phyloP scores from a whole-genome alignment of 2,329 filamentous ascomycete genomes.

The Exophiala aquamarina region DNA sequence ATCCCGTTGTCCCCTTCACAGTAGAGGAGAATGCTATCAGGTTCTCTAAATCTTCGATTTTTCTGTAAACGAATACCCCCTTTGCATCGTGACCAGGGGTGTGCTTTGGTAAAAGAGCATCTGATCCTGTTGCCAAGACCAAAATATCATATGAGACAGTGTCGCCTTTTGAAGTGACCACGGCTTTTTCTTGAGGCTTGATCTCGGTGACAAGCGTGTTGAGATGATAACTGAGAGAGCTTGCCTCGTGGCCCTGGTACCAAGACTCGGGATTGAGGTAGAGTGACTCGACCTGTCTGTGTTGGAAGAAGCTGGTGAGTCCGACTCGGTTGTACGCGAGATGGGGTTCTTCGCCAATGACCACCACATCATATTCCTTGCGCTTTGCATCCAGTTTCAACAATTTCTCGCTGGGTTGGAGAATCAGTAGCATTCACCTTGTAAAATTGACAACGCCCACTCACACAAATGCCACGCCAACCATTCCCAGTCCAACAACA shows the following conservation, averaged over 20 bases:
- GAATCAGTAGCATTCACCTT: background rate
- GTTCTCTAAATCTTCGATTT: constrained; percentile 74
- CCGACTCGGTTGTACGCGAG: constrained; percentile 90
- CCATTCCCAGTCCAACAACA: constrained; percentile 88
- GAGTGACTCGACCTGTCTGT: constrained; percentile 80
- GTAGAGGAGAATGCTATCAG: constrained; percentile 71
- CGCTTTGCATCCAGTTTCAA: constrained; percentile 77
- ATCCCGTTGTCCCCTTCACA: constrained; percentile 67
- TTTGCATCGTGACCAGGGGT: constrained; percentile 77
- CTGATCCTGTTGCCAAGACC: constrained; percentile 81
- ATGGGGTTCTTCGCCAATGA: constrained; percentile 85
- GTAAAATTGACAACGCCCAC: constrained; percentile 33
- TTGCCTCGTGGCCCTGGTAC: constrained; percentile 68
- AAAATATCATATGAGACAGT: constrained; percentile 75
- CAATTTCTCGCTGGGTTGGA: constrained; percentile 70
- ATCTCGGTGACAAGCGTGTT: constrained; percentile 73
- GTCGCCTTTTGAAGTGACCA: constrained; percentile 69
- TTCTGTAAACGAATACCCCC: constrained; percentile 87
- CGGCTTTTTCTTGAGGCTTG: constrained; percentile 61
- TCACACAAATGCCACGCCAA: constrained; percentile 84
- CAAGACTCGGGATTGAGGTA: constrained; percentile 84
- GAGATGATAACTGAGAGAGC: constrained; percentile 71
- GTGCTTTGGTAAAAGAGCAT: constrained; percentile 71
- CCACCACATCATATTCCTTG: constrained; percentile 75
- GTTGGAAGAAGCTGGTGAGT: constrained; percentile 83